Base-by-base conservation (phyloP, 106 monocot species). In the Dactylorhiza incarnata region DNA sequence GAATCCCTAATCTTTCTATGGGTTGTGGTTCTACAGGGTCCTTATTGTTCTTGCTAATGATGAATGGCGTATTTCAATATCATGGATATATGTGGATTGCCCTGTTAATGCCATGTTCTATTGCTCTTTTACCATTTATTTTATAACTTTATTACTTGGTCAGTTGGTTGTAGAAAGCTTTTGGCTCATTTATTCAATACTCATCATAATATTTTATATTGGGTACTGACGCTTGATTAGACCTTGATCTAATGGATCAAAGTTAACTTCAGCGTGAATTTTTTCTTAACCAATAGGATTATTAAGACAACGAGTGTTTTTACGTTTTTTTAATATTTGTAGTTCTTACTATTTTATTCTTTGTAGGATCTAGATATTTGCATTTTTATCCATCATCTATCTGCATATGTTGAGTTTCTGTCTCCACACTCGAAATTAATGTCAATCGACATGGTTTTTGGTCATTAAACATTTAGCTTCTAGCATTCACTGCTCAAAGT, bases 231-330 rank as follows among this genome's bases (percentile, higher is more conserved):
- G 0, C 29, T 65, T 65, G 12, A 65, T 65, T 29, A 26, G 65
- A 65, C 65, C 29, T 65, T 65, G 65, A 65, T 65, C 58, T 59
- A 65, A 37, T 65, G 65, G 65, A 26, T 65, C 29, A 29, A 3
- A 65, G 26, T 65, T 65, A 26, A 65, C 2, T 65, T 23, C 17
- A 6, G 10, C 65, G 12, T 0, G 17, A 65, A 25, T 11, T 65
- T 25, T 29, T 29, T 65, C 65, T 29, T 5, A 29, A 12, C 65
- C 63, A 65, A 3, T 29, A 29, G 65, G 65, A 65, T 25, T 65
- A 65, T 58, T 19, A 26, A 3, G 10, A 29, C 11, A 4, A 10
- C 26, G 65, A 9, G 7, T 5, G 24, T 65, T 65, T 12, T 63
- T 24, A 20, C 14, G 6, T 26, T 11, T 11, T 65, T 59, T 59